Evolutionary conservation across 2,329 filamentous ascomycete species (phyloP), one percentile per base, ranked within the genome.

Genomic region (Epicoccum nigrum): DNA sequence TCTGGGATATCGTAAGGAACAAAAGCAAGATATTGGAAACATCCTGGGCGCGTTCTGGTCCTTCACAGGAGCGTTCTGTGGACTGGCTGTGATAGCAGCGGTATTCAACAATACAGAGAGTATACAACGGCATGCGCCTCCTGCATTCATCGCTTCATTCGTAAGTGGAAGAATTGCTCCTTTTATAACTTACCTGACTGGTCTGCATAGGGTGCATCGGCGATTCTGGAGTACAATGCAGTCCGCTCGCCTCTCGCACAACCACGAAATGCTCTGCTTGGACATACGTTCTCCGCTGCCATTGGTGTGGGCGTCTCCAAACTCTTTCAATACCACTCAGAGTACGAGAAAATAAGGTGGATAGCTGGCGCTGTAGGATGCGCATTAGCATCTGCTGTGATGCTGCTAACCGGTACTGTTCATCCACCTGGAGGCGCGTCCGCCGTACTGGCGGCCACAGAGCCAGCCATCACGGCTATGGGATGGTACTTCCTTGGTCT

Each of bases 381-480:
- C 55, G 77, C 72, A 1, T 57, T 68, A 7, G 73, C 78, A 4
- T 77, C 74, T 6, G 65, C 74, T 19, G 70, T 75, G 12, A 81
- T 80, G 78, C 68, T 75, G 6, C 54, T 78, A 27, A 79, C 78
- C 4, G 75, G 76, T 37, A 79, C 77, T 1, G 72, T 79, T 1
- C 77, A 80, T 58, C 78, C 78, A n/a, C 78, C 78, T 7, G 78
- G 77, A 15, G 78, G 78, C 17, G 78, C 78, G 0, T 79, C 77
- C 8, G 77, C 78, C 2, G 70, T 80, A 1, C 62, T 81, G 19
- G 77, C 78, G 1, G 72, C 73, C 5, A 76, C 74, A 4, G 66
- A 75, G 3, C 62, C 72, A 2, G 59, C 65, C 2, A 69, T 78
- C 20, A 74, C 70, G 12, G 68, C 61, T 0, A 71, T 80, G 70